Conservation (phyloP, 257 asterid genomes). For the Nicotiana knightiana region DNA sequence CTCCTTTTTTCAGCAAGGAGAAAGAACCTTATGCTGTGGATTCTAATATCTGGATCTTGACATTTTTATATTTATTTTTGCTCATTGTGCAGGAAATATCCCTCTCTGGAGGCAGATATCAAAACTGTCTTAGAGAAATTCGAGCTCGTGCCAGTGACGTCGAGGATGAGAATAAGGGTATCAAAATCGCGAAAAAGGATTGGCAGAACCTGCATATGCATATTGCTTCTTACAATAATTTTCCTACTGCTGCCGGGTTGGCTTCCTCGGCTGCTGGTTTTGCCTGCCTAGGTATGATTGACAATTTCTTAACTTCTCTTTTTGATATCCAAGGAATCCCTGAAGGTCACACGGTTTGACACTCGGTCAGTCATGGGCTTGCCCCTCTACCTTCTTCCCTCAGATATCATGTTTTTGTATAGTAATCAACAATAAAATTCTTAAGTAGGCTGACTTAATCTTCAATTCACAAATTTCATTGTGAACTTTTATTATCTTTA, state of each 20-base stretch:
- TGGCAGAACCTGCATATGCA: conserved; percentile 88
- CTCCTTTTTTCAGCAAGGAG: not conserved
- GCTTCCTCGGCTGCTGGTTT: conserved; percentile 99
- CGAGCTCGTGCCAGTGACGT: conserved; percentile 82
- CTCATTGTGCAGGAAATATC: conserved; percentile 78
- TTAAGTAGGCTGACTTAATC: not conserved
- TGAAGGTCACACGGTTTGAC: too few relatives aligned
- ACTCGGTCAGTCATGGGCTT: too few relatives aligned
- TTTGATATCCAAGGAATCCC: too few relatives aligned
- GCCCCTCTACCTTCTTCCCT: too few relatives aligned
- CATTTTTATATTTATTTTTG: conserved; percentile 3
- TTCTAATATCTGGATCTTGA: not conserved
- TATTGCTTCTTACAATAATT: conserved; percentile 87
- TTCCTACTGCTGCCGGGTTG: conserved; percentile 99
- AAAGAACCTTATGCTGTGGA: not conserved
- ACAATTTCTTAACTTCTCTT: not conserved
- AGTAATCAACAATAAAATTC: not conserved
- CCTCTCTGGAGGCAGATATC: conserved; percentile 86
- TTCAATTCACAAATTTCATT: not conserved
- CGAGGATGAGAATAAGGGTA: conserved; percentile 84
- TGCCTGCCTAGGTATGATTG: conserved; percentile 83
- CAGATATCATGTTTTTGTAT: not conserved
- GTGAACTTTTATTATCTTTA: not conserved
- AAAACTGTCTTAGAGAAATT: conserved; percentile 85
- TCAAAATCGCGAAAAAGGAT: conserved; percentile 70